phyloP scores from a whole-genome alignment of 106 monocot species.

The Dioscorea alata region DNA sequence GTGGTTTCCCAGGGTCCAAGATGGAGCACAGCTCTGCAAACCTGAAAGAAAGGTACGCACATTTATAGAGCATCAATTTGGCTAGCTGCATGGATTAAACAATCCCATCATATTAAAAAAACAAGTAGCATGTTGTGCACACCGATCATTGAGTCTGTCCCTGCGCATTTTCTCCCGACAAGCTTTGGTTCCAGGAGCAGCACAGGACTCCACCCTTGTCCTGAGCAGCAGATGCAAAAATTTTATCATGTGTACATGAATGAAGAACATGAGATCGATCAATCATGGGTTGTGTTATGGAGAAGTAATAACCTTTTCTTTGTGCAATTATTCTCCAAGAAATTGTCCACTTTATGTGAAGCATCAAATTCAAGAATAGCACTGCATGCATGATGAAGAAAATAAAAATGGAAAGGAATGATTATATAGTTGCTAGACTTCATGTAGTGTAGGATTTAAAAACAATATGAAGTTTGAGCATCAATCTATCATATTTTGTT shows the following conservation, averaged over 20 bases:
- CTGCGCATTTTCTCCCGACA: constrained; percentile 58
- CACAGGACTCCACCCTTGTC: constrained; percentile 32
- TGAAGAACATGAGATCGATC: background rate
- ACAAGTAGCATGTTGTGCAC: background rate
- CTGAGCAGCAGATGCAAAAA: constrained; percentile 11
- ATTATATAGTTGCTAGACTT: too few species aligned
- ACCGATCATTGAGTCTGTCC: constrained; percentile 58
- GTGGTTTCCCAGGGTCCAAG: constrained; percentile 59
- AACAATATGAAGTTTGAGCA: too few species aligned
- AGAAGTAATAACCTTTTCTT: constrained; percentile 24
- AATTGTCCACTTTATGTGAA: constrained; percentile 10
- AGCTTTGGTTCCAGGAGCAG: constrained; percentile 48
- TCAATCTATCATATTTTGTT: too few species aligned
- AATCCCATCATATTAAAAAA: too few species aligned
- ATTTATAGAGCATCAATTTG: background rate
- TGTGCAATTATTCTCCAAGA: constrained; percentile 6
- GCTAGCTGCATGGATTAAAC: too few species aligned
- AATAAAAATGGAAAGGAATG: background rate
- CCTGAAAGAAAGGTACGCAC: constrained; percentile 18
- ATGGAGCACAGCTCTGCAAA: constrained; percentile 54
- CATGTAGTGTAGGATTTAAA: too few species aligned
- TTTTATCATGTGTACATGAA: too few species aligned
- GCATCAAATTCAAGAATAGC: constrained; percentile 27
- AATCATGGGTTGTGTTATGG: too few species aligned
- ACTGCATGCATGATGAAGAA: constrained; percentile 13